Percentiles rank a stretch among this genome's conserved stretches.
These are phyloP conservation scores for Suhomyces guaymorum DNA, from an alignment of 1,139 yeast species.

Conservation along the genomic window DNA sequence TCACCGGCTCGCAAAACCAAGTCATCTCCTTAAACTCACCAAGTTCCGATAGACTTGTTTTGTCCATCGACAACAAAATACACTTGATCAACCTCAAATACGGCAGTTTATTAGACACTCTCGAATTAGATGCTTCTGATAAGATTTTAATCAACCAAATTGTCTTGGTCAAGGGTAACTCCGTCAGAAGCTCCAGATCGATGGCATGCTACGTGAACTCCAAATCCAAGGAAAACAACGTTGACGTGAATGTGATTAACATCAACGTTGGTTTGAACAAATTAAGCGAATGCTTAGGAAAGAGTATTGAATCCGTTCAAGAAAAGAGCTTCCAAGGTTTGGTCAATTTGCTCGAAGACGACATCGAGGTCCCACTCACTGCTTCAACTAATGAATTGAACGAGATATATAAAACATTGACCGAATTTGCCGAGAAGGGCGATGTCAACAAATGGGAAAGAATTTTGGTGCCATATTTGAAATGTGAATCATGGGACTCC, in stretches of 20 bases:
- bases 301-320: conserved; percentile 41
- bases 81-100: conserved; percentile 47
- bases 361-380: conserved; percentile 23
- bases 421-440: conserved; percentile 18
- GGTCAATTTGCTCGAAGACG: conserved; percentile 20
- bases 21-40: conserved; percentile 37
- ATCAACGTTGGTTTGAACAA: conserved; percentile 71
- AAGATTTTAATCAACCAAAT: conserved; percentile 34
- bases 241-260: conserved; percentile 47
- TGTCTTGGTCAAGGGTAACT: conserved; percentile 45
- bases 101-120: conserved; percentile 44
- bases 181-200: conserved; percentile 41
- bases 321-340: conserved; percentile 18
- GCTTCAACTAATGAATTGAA: conserved; percentile 23
- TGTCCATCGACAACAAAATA: conserved; percentile 41
- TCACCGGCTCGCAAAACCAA: too few species aligned
- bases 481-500: conserved; percentile 29
- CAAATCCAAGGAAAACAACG: conserved; percentile 45
- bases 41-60: conserved; percentile 47
- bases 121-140: conserved; percentile 23
- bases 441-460: conserved; percentile 34
- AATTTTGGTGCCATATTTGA: conserved; percentile 35
- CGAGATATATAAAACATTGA: conserved; percentile 27
- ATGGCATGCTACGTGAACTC: conserved; percentile 45
- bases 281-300: conserved; percentile 71